A percentile compares a stretch with the other conserved stretches of the same genome.
Evolutionary conservation across 768 basidiomycete species (phyloP).

Genomic region (Nevesoporus exiguus): DNA sequence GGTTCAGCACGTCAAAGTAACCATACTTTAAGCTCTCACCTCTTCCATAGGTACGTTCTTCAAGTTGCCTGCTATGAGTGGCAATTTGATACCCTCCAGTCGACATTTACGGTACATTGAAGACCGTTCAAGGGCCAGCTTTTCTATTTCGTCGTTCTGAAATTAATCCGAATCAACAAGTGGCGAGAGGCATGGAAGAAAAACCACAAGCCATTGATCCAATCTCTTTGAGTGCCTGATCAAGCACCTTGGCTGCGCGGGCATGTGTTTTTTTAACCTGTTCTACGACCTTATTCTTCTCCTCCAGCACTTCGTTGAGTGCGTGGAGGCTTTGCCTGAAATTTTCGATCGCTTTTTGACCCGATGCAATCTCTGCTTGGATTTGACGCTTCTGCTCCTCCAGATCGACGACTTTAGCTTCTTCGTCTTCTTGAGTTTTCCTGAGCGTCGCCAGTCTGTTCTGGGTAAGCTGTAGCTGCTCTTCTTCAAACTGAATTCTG

Average conservation of each 20-base stretch:
- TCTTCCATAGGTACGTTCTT: slow-evolving; percentile 94
- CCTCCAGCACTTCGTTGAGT: slow-evolving; percentile 64
- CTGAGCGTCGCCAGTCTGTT: slow-evolving; percentile 61
- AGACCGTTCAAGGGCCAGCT: slow-evolving; percentile 79
- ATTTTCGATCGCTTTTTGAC: slow-evolving; percentile 50
- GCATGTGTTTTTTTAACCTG: slow-evolving; percentile 66
- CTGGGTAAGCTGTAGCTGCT: slow-evolving; percentile 62
- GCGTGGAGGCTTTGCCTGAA: slow-evolving; percentile 61
- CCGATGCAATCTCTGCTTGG: slow-evolving; percentile 56
- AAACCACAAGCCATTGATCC: slow-evolving; percentile 56
- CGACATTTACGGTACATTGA: slow-evolving; percentile 88
- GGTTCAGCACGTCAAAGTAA: slow-evolving; percentile 2
- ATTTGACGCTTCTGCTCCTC: slow-evolving; percentile 52
- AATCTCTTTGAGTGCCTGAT: slow-evolving; percentile 90
- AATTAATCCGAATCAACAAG: slow-evolving; percentile 1
- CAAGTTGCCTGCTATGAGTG: slow-evolving; percentile 70
- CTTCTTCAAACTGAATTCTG: slow-evolving; percentile 79
- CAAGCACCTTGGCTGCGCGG: slow-evolving; percentile 73
- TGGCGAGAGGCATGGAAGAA: slow-evolving; percentile 22
- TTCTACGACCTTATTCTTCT: slow-evolving; percentile 70
- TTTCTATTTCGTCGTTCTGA: slow-evolving; percentile 89
- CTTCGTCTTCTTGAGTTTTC: slow-evolving; percentile 49
- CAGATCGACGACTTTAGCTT: slow-evolving; percentile 49
- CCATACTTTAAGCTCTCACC: slow-evolving; percentile 40
- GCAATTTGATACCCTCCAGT: slow-evolving; percentile 86